Base-by-base conservation (phyloP, 768 basidiomycete species). In the Lactifluus hygrophoroides region DNA sequence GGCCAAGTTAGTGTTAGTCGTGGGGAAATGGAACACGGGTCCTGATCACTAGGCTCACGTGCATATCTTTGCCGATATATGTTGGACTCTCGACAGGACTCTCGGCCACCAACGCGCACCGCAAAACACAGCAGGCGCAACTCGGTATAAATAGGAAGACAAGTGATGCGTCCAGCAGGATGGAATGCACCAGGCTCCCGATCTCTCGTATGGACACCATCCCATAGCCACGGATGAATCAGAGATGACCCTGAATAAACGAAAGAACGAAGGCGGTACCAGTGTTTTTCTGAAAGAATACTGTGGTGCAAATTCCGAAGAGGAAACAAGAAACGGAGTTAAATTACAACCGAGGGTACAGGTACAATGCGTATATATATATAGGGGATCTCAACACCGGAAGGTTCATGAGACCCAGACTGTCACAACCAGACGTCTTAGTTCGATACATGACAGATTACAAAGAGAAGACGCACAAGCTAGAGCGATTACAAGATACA, bases 401-500 rank as follows among this genome's bases (percentile, higher is more conserved):
- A 37, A 32, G 6, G 27, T 71, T 72, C 40, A 77, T 30, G 75
- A 73, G 17, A 76, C 76, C 76, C 76, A 77, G 69, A 76, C 76
- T 74, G 54, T n/a, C 50, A 14, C 25, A 32, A 14, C 23, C 42
- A 37, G 38, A 13, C 23, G 55, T n/a, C 52, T 57, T 30, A n/a
- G 32, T 21, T 30, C 17, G 11, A 35, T 5, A 4, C n/a, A 48
- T 23, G 17, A 34, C 7, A 37, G 43, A 37, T n/a, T 7, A 45
- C 28, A 44, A 53, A 57, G n/a, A 30, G 17, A 50, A 50, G 25
- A 75, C 86, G 59, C 70, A 89, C 87, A 89, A 35, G 88, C 83
- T 38, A 92, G 77, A 10, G 84, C 86, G 65, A 92, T 87, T 66
- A 93, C 86, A 44, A 86, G 70, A 69, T 94, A 94, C 17, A 94